Evolutionary conservation across 768 basidiomycete species (phyloP).

Genomic region (Chlorophyllum brunneum): DNA sequence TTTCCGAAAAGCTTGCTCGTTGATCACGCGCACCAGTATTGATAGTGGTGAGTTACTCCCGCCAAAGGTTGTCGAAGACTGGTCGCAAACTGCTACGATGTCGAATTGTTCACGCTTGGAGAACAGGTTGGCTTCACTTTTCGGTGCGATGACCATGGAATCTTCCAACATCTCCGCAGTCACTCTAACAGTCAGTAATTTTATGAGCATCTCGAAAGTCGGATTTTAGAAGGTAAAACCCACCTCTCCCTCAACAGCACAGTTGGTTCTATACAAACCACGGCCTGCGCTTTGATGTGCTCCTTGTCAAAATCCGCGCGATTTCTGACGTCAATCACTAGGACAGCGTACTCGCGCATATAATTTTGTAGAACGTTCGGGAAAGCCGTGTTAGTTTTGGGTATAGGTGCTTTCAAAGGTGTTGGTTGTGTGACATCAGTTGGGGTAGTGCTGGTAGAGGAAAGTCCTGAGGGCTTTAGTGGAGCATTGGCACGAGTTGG

Average conservation of each 20-base stretch:
- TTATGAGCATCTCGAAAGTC: slow-evolving; percentile 7
- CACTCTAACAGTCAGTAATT: slow-evolving; percentile 40
- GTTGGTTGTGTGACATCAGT: slow-evolving; percentile 29
- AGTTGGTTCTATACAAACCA: slow-evolving; percentile 83
- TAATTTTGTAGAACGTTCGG: slow-evolving; percentile 61
- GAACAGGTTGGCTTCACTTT: slow-evolving; percentile 71
- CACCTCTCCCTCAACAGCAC: slow-evolving; percentile 69
- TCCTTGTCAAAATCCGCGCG: slow-evolving; percentile 73
- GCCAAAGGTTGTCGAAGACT: slow-evolving; percentile 50
- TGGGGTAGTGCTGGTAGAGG: slow-evolving; percentile 24
- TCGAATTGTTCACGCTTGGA: slow-evolving; percentile 85
- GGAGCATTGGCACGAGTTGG: slow-evolving; percentile 32
- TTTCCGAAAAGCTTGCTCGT: slow-evolving; percentile 69
- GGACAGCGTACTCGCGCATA: slow-evolving; percentile 52
- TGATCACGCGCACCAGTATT: slow-evolving; percentile 63
- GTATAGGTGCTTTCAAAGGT: slow-evolving; percentile 35
- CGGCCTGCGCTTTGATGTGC: slow-evolving; percentile 62
- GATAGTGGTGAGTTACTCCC: slow-evolving; percentile 49
- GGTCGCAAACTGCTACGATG: slow-evolving; percentile 82
- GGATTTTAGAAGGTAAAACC: slow-evolving; percentile 23
- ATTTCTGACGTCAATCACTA: slow-evolving; percentile 81
- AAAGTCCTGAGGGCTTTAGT: slow-evolving; percentile 31
- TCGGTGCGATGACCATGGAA: slow-evolving; percentile 66
- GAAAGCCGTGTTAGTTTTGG: slow-evolving; percentile 53
- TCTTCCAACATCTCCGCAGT: slow-evolving; percentile 67